Base-by-base conservation (phyloP, 257 asterid species). In the Schizonepeta tenuifolia region DNA sequence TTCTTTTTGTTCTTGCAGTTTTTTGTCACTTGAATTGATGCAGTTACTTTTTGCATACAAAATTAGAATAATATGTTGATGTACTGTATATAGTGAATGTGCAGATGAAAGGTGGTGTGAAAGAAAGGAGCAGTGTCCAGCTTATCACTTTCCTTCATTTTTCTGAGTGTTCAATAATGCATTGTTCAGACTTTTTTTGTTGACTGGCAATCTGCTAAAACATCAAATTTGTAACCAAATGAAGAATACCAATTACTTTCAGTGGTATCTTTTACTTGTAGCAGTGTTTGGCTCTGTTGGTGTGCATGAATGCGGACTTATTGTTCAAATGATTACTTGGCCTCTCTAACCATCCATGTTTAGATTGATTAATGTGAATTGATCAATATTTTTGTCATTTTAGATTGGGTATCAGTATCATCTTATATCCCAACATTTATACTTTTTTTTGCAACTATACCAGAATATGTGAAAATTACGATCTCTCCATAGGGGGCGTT, bases 71-170 rank as follows among this genome's bases (percentile, higher is more conserved):
- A 69, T 31, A 20, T 50, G 54, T 76, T 65, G 69, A 14, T 53
- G 12, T 31, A 31, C 36, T 31, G 36, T 44, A 14, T 62, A 15
- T 38, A 9, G 71, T 72, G 77, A 67, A 71, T 72, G 38, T 77
- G 80, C 84, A 78, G 88, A 58, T 83, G 80, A 60, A 72, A n/a
- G 43, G 40, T 55, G 66, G 74, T 54, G 66, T 65, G 24, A 56
- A 63, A 62, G 83, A 76, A 44, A 54, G 78, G 77, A 73, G 78
- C 67, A 35, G 54, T 31, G 5, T 43, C 69, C 12, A 60, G 79
- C 75, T 74, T 60, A 67, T 72, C 66, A 22, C 33, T 51, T 74
- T 59, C 65, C 61, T 58, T 64, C 15, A 43, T 60, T 65, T 31
- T 71, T 57, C 3, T 6, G 63, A 46, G 69, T 74, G 75, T 71